A percentile compares a stretch with the other conserved stretches of the same genome.
phyloP scores from a whole-genome alignment of 2,329 filamentous ascomycete genomes.

The Onygenales sp. region DNA sequence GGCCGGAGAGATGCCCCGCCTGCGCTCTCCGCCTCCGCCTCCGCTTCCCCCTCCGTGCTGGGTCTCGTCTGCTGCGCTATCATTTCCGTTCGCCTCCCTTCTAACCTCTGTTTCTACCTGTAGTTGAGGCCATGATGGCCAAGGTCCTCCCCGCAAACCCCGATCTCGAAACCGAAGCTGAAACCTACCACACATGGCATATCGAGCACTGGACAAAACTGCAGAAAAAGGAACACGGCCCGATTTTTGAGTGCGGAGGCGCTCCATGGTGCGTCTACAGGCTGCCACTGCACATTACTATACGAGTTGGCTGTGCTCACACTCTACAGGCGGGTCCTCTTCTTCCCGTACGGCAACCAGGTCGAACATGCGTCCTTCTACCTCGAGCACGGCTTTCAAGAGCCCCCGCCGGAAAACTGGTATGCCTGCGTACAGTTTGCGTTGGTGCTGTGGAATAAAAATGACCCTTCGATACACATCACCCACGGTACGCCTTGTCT shows the following conservation, averaged over 20 bases:
- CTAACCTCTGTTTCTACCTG: background rate
- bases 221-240: slow-evolving; percentile 75
- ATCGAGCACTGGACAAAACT: slow-evolving; percentile 74
- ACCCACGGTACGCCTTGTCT: slow-evolving; percentile 52
- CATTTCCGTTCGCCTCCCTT: background rate
- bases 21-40: background rate
- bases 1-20: background rate
- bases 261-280: slow-evolving; percentile 65
- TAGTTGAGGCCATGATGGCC: slow-evolving; percentile 79
- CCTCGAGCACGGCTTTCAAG: slow-evolving; percentile 83
- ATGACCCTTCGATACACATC: slow-evolving; percentile 74
- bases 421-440: slow-evolving; percentile 94
- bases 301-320: slow-evolving; percentile 14
- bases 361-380: slow-evolving; percentile 92
- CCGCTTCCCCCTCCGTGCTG: background rate
- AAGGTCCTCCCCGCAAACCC: slow-evolving; percentile 65
- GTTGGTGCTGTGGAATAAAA: slow-evolving; percentile 86
- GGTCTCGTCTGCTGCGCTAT: background rate
- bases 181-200: slow-evolving; percentile 73
- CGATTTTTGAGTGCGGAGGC: slow-evolving; percentile 74
- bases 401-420: slow-evolving; percentile 77
- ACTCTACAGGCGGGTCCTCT: slow-evolving; percentile 68
- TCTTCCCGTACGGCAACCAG: slow-evolving; percentile 93
- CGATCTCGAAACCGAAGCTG: slow-evolving; percentile 70
- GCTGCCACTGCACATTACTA: background rate